These are phyloP conservation scores for Stachybotrys elegans DNA, from an alignment of 2,329 filamentous ascomycete species.

Conservation along the genomic window DNA sequence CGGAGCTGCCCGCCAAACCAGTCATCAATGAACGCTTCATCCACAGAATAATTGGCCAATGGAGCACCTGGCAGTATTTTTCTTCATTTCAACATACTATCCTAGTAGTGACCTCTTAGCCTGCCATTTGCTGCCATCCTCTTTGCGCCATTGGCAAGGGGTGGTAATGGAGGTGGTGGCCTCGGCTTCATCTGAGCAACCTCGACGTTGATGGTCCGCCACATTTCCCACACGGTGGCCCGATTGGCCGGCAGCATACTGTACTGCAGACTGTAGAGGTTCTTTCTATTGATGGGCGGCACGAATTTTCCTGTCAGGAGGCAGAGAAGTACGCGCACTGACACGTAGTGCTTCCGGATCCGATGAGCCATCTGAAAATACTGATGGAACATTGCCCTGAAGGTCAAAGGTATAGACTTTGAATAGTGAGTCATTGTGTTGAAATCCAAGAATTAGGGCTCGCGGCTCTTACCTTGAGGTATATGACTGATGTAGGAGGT, in stretches of 20 bases:
- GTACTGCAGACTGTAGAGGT: conserved; percentile 94
- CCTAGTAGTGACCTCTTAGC: conserved; percentile 13
- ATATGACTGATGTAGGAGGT: conserved; percentile 74
- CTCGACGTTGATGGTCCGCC: conserved; percentile 61
- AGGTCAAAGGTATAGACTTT: conserved; percentile 80
- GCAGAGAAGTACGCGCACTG: conserved; percentile 80
- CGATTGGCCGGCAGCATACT: conserved; percentile 88
- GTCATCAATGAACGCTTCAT: too few relatives aligned
- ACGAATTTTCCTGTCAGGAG: conserved; percentile 89
- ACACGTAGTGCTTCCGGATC: conserved; percentile 92
- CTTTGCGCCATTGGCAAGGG: conserved; percentile 24
- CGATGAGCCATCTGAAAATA: conserved; percentile 93
- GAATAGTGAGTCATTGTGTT: background rate
- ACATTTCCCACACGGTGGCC: conserved; percentile 79
- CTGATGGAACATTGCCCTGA: conserved; percentile 93
- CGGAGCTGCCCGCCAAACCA: too few relatives aligned
- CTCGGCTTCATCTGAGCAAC: conserved; percentile 40
- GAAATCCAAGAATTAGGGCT: background rate
- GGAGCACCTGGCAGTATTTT: too few relatives aligned
- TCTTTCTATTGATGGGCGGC: conserved; percentile 89
- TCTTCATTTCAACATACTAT: too few relatives aligned
- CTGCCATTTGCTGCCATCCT: conserved; percentile 22
- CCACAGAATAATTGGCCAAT: too few relatives aligned
- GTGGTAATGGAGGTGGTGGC: conserved; percentile 29
- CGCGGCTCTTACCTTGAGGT: conserved; percentile 62